Evolutionary conservation across 495 filamentous ascomycete genomes (phyloP).

Genomic region (Podospora pseudopauciseta): DNA sequence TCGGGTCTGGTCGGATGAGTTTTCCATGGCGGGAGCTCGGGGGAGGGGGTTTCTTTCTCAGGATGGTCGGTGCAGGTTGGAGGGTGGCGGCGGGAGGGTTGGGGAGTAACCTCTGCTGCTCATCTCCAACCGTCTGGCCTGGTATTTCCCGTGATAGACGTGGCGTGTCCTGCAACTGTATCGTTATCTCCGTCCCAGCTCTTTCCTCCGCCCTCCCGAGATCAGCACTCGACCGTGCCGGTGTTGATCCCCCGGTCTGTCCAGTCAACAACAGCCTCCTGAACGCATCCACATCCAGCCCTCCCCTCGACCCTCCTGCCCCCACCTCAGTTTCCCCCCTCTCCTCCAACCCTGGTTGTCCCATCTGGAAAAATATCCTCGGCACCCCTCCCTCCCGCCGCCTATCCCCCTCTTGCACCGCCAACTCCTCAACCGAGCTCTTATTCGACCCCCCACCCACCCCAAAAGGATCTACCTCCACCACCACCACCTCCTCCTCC

Average conservation of each 20-base stretch:
- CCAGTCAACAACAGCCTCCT: slow-evolving; percentile 59
- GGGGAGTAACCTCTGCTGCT: slow-evolving; percentile 28
- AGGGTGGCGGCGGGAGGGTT: slow-evolving; percentile 22
- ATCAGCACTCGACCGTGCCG: slow-evolving; percentile 31
- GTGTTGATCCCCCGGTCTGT: slow-evolving; percentile 40
- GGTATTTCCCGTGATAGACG: slow-evolving; percentile 46
- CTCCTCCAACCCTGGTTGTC: slow-evolving; percentile 4
- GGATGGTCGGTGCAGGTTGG: slow-evolving; percentile 10
- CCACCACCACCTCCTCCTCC: not conserved
- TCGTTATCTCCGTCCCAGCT: slow-evolving; percentile 40
- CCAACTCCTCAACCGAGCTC: slow-evolving; percentile 3
- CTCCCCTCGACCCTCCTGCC: slow-evolving; percentile 31
- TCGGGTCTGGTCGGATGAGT: slow-evolving; percentile 48
- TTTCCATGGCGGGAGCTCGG: slow-evolving; percentile 65
- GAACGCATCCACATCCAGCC: slow-evolving; percentile 61
- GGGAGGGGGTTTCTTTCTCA: slow-evolving; percentile 43
- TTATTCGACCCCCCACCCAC: not conserved
- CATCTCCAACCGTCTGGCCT: slow-evolving; percentile 40
- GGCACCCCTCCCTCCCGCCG: slow-evolving; percentile 38
- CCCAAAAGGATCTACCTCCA: slow-evolving; percentile 27
- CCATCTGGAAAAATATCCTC: not conserved
- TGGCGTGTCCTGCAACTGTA: slow-evolving; percentile 40
- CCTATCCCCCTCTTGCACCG: not conserved
- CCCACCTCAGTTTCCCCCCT: slow-evolving; percentile 4
- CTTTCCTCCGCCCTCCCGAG: slow-evolving; percentile 33